These are phyloP conservation scores for Ananas comosus DNA, from an alignment of 176 grass and related monocot species.

Conservation along the genomic window DNA sequence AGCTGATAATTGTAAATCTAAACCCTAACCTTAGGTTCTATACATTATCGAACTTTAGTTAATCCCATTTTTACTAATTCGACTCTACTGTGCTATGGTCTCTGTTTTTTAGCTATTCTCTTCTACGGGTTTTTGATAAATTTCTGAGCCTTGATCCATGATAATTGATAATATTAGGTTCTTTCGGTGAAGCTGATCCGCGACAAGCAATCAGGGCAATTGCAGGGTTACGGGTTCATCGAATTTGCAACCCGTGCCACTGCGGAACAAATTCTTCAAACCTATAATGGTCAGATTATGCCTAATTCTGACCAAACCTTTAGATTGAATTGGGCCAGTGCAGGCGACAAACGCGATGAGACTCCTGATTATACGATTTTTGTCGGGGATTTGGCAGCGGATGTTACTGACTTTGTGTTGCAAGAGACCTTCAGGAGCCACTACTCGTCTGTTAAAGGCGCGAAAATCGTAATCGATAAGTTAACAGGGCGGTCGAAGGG, in stretches of 20 bases:
- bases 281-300: slow-evolving; percentile 83
- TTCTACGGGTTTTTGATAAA: background rate
- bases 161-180: slow-evolving; percentile 35
- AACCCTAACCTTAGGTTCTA: no score
- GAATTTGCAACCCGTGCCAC: slow-evolving; percentile 64
- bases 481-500: slow-evolving; percentile 85
- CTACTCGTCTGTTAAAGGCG: slow-evolving; percentile 85
- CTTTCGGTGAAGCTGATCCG: slow-evolving; percentile 79
- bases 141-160: background rate
- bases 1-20: background rate
- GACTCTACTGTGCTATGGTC: background rate
- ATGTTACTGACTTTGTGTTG: slow-evolving; percentile 89
- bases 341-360: slow-evolving; percentile 90
- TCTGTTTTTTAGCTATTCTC: background rate
- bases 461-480: slow-evolving; percentile 94
- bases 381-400: slow-evolving; percentile 84
- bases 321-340: slow-evolving; percentile 86
- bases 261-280: slow-evolving; percentile 70
- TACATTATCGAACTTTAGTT: background rate
- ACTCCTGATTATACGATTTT: slow-evolving; percentile 80
- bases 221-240: slow-evolving; percentile 91
- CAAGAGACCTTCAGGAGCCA: slow-evolving; percentile 83
- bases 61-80: background rate
- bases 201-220: slow-evolving; percentile 65
- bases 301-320: slow-evolving; percentile 66